Percentiles rank a stretch among this genome's conserved stretches.
Evolutionary conservation across 495 filamentous ascomycete species (phyloP).

Genomic region (Neurospora sublineolata): DNA sequence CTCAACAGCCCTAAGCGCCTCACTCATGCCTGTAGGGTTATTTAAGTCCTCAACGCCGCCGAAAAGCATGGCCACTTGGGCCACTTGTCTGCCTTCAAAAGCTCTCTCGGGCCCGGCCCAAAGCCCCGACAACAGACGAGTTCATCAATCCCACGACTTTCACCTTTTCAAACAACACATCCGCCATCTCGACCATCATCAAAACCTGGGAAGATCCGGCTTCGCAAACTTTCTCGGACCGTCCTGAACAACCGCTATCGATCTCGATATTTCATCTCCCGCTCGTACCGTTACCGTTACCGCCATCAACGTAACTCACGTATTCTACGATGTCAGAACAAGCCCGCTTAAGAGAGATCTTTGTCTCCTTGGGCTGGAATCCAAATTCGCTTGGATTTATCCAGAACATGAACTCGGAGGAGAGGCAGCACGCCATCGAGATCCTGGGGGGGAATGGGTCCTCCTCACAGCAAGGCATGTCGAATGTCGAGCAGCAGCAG

Average conservation of each 20-base stretch:
- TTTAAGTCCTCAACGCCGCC: neutral
- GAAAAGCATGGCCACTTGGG: neutral
- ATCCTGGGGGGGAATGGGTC: neutral
- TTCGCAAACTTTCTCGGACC: neutral
- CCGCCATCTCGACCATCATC: neutral
- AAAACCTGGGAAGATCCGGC: neutral
- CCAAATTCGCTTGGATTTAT: neutral
- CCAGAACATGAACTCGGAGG: neutral
- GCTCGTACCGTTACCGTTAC: neutral
- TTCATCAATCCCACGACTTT: neutral
- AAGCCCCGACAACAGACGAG: neutral
- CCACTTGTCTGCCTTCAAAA: neutral
- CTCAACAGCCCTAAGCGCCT: neutral
- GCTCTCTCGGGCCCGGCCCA: neutral
- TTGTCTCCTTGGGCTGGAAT: neutral
- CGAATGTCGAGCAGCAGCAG: neutral
- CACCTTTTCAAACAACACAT: neutral
- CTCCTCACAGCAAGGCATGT: neutral
- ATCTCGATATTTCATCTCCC: neutral
- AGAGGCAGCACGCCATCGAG: neutral
- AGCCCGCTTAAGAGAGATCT: neutral
- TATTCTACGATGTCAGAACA: neutral
- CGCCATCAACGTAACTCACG: neutral
- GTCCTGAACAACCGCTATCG: neutral
- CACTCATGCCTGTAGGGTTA: neutral